Conservation (phyloP, 768 basidiomycete species). For the Podaxis sp. region DNA sequence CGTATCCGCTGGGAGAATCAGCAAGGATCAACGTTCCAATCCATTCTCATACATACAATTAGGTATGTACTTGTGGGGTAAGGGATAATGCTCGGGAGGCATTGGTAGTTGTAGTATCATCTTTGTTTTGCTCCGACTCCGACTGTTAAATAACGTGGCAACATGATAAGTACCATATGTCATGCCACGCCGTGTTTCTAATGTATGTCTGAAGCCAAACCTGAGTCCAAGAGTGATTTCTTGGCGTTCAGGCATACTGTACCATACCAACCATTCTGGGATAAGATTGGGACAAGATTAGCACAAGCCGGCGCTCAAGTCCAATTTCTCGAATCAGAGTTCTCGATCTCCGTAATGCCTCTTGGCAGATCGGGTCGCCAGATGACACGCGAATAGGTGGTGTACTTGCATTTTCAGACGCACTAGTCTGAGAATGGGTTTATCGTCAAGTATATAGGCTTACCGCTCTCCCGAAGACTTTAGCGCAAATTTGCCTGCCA, state of each 20-base stretch:
- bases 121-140: no score
- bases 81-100: no score
- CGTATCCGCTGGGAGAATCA: no score
- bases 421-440: conserved; percentile 7
- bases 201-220: neutral
- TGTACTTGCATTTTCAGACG: neutral
- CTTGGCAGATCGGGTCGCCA: conserved; percentile 4
- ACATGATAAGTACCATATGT: no score
- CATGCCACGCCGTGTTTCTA: no score
- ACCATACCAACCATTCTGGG: neutral
- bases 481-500: neutral
- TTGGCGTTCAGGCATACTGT: neutral
- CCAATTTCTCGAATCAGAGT: neutral
- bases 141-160: no score
- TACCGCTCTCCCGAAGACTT: neutral
- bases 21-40: no score
- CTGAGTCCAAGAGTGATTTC: neutral
- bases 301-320: neutral
- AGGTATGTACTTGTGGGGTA: no score
- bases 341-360: conserved; percentile 1
- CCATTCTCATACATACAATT: no score
- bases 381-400: neutral
- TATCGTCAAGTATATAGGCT: conserved; percentile 2
- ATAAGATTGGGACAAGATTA: neutral
- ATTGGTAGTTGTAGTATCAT: no score